Conservation (phyloP, 495 filamentous ascomycete genomes). For the Cercophora sp. region DNA sequence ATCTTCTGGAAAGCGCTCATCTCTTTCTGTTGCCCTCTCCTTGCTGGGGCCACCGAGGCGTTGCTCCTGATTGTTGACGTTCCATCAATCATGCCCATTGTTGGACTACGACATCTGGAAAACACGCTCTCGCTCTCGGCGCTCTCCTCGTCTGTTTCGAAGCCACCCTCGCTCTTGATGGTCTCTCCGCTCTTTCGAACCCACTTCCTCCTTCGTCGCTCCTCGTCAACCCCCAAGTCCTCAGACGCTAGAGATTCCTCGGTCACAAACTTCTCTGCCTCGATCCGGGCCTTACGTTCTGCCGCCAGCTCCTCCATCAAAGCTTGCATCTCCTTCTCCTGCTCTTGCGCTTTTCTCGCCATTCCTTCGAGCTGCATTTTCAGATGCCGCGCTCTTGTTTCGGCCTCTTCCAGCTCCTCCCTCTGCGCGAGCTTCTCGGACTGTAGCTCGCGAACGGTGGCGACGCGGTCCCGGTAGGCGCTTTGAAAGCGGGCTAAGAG, state of each 20-base stretch:
- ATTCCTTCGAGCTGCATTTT: constrained; percentile 75
- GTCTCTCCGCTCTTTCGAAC: constrained; percentile 49
- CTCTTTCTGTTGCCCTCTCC: constrained; percentile 26
- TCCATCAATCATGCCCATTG: constrained; percentile 33
- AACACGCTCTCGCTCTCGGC: constrained; percentile 59
- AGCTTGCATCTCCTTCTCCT: constrained; percentile 59
- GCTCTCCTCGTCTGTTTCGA: constrained; percentile 53
- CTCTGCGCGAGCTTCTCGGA: constrained; percentile 60
- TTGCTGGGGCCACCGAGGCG: constrained; percentile 13
- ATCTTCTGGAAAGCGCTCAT: constrained; percentile 50
- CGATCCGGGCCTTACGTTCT: constrained; percentile 53
- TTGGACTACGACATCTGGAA: constrained; percentile 54
- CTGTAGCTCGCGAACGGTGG: constrained; percentile 54
- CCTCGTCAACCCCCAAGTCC: constrained; percentile 52
- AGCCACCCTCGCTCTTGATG: constrained; percentile 34
- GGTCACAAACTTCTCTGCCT: constrained; percentile 41
- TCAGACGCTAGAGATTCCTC: constrained; percentile 38
- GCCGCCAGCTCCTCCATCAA: constrained; percentile 60
- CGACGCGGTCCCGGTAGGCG: constrained; percentile 63
- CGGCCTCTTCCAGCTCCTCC: constrained; percentile 74
- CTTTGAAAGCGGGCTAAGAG: constrained; percentile 62
- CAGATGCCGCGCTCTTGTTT: constrained; percentile 60
- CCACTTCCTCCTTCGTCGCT: constrained; percentile 41
- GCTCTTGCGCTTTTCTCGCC: constrained; percentile 61
- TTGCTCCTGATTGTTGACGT: constrained; percentile 9